These are phyloP conservation scores for Bipolaris oryzae DNA, from an alignment of 2,329 filamentous ascomycete genomes.

Conservation along the genomic window DNA sequence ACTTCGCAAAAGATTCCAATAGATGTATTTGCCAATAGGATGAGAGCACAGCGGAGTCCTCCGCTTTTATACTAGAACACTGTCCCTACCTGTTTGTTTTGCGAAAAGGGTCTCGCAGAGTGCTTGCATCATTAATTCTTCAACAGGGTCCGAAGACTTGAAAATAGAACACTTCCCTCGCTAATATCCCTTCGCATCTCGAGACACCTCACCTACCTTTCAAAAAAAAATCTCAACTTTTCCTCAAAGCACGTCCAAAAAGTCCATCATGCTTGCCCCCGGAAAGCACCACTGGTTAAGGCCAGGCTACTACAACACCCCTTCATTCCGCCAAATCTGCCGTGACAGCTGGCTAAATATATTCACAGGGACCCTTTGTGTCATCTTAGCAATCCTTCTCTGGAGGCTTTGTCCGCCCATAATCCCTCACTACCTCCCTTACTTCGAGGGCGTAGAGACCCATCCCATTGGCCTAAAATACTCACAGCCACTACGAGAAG, in stretches of 20 bases:
- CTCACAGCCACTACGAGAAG: conserved; percentile 69
- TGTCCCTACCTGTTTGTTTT: not conserved
- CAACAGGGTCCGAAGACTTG: no score
- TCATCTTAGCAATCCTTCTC: conserved; percentile 56
- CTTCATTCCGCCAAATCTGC: conserved; percentile 21
- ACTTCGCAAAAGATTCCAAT: not conserved
- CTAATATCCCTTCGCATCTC: no score
- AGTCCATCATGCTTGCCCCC: not conserved
- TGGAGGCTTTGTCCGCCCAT: conserved; percentile 56
- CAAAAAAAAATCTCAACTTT: no score
- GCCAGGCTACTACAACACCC: conserved; percentile 22
- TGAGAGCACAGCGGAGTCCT: not conserved
- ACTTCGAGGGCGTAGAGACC: conserved; percentile 20
- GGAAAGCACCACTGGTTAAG: not conserved
- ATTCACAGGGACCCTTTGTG: conserved; percentile 66
- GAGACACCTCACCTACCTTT: not conserved
- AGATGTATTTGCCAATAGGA: not conserved
- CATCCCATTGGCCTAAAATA: conserved; percentile 57
- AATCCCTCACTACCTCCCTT: conserved; percentile 64
- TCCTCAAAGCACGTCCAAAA: not conserved
- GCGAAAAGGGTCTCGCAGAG: not conserved
- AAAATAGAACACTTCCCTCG: no score
- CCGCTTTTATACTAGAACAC: no score
- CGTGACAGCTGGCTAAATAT: conserved; percentile 61
- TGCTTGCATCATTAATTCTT: no score